Percentiles rank a stretch among this genome's conserved stretches.
Evolutionary conservation across 768 basidiomycete species (phyloP).

Genomic region (Hygrophoropsis aurantiaca): DNA sequence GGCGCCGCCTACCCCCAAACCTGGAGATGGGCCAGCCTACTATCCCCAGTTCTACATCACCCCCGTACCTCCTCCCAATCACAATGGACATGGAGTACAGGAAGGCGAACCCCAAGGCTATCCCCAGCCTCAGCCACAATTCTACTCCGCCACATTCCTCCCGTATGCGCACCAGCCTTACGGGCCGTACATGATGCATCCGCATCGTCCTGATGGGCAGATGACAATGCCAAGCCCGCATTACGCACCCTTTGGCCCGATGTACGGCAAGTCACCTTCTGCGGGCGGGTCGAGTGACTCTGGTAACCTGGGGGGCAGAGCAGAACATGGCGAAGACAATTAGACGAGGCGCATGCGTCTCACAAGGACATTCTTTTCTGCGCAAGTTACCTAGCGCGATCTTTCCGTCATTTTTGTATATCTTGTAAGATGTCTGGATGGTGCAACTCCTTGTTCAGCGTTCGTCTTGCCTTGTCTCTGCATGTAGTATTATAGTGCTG

Average conservation of each 20-base stretch:
- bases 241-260: slow-evolving; percentile 38
- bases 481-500: slow-evolving; percentile 26
- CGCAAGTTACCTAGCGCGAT: slow-evolving; percentile 16
- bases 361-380: slow-evolving; percentile 12
- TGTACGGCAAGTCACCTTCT: slow-evolving; percentile 40
- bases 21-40: slow-evolving; percentile 51
- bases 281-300: slow-evolving; percentile 29
- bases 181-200: slow-evolving; percentile 47
- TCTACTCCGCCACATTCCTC: slow-evolving; percentile 49
- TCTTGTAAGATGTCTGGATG: slow-evolving; percentile 26
- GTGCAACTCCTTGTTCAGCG: slow-evolving; percentile 11
- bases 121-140: slow-evolving; percentile 40
- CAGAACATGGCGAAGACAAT: slow-evolving; percentile 28
- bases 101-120: slow-evolving; percentile 41
- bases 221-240: slow-evolving; percentile 32
- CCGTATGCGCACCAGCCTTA: slow-evolving; percentile 48
- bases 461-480: slow-evolving; percentile 10
- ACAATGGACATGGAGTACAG: slow-evolving; percentile 36
- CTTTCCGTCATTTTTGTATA: slow-evolving; percentile 19
- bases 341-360: slow-evolving; percentile 23
- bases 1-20: slow-evolving; percentile 46
- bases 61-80: slow-evolving; percentile 42
- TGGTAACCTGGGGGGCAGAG: slow-evolving; percentile 8
- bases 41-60: slow-evolving; percentile 50
- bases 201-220: slow-evolving; percentile 41